These are phyloP conservation scores for Cystofilobasidium bisporidii DNA, from an alignment of 768 basidiomycete genomes.

Conservation along the genomic window DNA sequence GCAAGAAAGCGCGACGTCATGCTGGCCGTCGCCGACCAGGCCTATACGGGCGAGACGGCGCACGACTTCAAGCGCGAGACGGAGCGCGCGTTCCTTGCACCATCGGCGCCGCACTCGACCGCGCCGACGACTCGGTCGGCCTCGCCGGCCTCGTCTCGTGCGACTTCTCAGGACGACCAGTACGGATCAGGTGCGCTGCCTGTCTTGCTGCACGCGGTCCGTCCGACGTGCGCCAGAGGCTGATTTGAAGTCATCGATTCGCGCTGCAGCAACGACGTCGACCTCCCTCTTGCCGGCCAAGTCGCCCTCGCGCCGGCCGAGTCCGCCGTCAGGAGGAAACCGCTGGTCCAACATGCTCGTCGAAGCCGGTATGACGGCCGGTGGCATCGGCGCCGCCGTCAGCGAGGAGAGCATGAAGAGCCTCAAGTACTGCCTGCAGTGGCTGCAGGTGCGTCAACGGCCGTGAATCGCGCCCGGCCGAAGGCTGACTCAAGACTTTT, in stretches of 20 bases:
- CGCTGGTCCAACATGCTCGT: conserved; percentile 74
- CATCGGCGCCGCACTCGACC: background rate
- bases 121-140: background rate
- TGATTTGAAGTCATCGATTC: too few species aligned
- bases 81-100: background rate
- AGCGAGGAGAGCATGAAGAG: conserved; percentile 85
- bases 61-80: background rate
- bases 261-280: background rate
- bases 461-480: background rate
- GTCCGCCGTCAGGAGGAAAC: conserved; percentile 2
- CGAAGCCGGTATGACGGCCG: conserved; percentile 54
- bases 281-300: conserved; percentile 1
- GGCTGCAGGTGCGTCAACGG: conserved; percentile 51
- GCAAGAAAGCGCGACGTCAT: too few species aligned
- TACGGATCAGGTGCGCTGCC: too few species aligned
- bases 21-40: background rate
- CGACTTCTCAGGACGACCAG: too few species aligned
- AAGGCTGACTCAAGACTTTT: too few species aligned
- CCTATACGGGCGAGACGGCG: background rate
- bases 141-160: background rate
- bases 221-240: too few species aligned
- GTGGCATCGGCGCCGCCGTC: conserved; percentile 70
- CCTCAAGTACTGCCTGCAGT: conserved; percentile 73
- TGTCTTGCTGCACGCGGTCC: too few species aligned
- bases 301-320: conserved; percentile 4